phyloP scores from a whole-genome alignment of 1,284 basidiomycete genomes.

The Phylloboletellus chloephorus region DNA sequence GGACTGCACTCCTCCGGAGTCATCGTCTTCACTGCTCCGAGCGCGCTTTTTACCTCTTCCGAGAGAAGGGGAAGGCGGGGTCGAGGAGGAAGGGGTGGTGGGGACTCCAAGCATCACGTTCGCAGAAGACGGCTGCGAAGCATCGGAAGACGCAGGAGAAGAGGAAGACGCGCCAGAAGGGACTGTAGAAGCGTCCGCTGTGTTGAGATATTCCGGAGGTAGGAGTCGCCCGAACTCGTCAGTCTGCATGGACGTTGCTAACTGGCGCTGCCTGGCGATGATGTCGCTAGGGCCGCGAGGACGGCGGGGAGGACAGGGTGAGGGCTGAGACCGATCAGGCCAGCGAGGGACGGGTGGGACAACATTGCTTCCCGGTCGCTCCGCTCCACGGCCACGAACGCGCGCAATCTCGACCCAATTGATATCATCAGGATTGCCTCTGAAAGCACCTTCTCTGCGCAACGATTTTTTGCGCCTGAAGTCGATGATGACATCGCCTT shows the following conservation, averaged over 20 bases:
- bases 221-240: slow-evolving; percentile 16
- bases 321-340: slow-evolving; percentile 8
- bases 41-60: slow-evolving; percentile 18
- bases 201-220: not conserved
- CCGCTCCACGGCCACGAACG: slow-evolving; percentile 17
- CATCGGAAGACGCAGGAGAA: not conserved
- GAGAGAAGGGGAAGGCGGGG: slow-evolving; percentile 8
- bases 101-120: not conserved
- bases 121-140: not conserved
- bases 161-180: not conserved
- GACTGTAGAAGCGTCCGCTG: not conserved
- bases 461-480: slow-evolving; percentile 12
- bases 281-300: slow-evolving; percentile 5
- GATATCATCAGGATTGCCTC: slow-evolving; percentile 11
- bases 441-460: slow-evolving; percentile 23
- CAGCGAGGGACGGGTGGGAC: slow-evolving; percentile 7
- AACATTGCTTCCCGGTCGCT: not conserved
- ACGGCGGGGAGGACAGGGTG: not conserved
- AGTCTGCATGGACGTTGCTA: slow-evolving; percentile 4
- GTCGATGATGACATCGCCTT: slow-evolving; percentile 17
- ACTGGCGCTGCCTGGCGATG: slow-evolving; percentile 11
- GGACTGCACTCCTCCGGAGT: not conserved
- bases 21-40: slow-evolving; percentile 10
- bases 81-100: slow-evolving; percentile 1
- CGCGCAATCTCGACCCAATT: slow-evolving; percentile 10